Evolutionary conservation across 1,284 basidiomycete species (phyloP).

Genomic region (Puccinia triticina): DNA sequence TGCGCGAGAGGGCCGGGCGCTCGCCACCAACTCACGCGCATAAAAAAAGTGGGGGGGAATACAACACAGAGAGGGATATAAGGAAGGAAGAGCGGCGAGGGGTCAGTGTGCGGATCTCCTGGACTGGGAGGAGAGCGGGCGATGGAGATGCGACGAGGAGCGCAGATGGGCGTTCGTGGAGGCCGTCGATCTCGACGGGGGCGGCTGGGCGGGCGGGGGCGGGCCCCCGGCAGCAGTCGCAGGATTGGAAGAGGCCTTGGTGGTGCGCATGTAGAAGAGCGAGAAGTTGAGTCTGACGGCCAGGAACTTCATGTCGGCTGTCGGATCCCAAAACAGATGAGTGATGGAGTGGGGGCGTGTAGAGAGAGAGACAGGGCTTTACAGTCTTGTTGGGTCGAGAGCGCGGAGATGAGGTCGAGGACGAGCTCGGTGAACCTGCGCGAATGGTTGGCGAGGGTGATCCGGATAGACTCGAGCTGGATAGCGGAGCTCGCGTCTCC

Average conservation of each 20-base stretch:
- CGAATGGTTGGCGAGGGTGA: background rate
- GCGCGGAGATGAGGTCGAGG: slow-evolving; percentile 38
- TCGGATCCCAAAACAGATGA: background rate
- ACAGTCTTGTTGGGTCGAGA: slow-evolving; percentile 48
- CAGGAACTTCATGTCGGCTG: slow-evolving; percentile 47
- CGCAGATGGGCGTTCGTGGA: too few relatives aligned
- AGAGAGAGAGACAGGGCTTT: too few relatives aligned
- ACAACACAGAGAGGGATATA: too few relatives aligned
- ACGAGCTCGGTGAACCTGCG: slow-evolving; percentile 40
- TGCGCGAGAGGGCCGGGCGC: too few relatives aligned
- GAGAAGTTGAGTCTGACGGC: slow-evolving; percentile 48
- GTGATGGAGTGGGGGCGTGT: background rate
- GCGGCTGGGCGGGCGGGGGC: background rate
- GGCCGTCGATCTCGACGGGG: too few relatives aligned
- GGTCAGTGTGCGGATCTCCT: background rate
- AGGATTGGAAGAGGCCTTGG: background rate
- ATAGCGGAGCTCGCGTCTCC: too few relatives aligned
- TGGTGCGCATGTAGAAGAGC: slow-evolving; percentile 37
- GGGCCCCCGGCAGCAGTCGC: background rate
- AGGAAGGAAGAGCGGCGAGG: background rate
- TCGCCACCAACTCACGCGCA: too few relatives aligned
- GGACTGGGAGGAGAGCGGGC: too few relatives aligned
- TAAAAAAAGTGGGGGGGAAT: too few relatives aligned
- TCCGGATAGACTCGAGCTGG: slow-evolving; percentile 22
- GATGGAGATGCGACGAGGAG: too few relatives aligned